These are phyloP conservation scores for Arachis hypogaea DNA, from an alignment of 306 rosid genomes.

Conservation along the genomic window DNA sequence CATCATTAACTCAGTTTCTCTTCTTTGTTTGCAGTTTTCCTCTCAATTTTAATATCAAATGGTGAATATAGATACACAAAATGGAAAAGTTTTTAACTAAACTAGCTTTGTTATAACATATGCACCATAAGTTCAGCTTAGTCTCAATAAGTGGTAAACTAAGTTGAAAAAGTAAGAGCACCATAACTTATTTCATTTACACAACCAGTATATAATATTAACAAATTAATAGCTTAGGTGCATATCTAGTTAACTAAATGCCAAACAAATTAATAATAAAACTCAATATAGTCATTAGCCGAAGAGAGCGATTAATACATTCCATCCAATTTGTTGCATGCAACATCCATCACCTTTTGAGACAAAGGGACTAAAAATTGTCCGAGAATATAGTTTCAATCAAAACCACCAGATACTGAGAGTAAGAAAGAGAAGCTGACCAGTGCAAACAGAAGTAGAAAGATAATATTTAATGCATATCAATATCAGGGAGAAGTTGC, in stretches of 20 bases:
- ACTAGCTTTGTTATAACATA: neutral
- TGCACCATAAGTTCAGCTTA: constrained; percentile 1
- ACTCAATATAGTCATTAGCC: neutral
- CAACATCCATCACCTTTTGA: neutral
- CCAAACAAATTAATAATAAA: constrained; percentile 10
- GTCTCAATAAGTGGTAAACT: neutral
- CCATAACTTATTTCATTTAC: constrained; percentile 14
- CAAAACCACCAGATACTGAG: constrained; percentile 2
- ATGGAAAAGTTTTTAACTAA: constrained; percentile 8
- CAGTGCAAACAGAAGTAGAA: neutral
- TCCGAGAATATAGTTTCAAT: neutral
- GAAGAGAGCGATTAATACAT: constrained; percentile 1
- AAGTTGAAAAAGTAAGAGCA: constrained; percentile 9
- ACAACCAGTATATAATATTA: neutral
- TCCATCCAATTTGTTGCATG: neutral
- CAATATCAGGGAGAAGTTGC: neutral
- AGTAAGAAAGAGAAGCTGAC: neutral
- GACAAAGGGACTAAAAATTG: neutral
- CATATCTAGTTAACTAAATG: neutral
- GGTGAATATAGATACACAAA: constrained; percentile 12
- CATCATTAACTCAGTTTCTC: neutral
- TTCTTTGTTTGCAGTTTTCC: constrained; percentile 11
- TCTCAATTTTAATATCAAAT: constrained; percentile 1
- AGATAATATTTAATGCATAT: neutral
- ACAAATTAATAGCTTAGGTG: constrained; percentile 12